These are phyloP conservation scores for Orbilia javanica DNA, from an alignment of 2,329 filamentous ascomycete species.

Conservation along the genomic window DNA sequence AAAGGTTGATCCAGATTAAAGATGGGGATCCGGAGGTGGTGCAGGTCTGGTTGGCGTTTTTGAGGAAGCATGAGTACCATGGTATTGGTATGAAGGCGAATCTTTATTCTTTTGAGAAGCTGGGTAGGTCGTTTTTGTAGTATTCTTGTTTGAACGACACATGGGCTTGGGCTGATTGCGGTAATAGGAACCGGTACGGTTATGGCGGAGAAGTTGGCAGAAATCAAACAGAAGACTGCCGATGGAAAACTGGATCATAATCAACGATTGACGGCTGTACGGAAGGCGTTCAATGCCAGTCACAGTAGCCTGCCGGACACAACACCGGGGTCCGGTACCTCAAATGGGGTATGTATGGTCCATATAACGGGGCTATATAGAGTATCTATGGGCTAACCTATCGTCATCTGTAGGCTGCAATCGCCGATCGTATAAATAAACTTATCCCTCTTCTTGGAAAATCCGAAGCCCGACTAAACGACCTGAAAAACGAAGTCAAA, in stretches of 20 bases:
- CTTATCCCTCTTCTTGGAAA: background rate
- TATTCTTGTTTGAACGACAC: background rate
- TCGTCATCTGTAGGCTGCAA: background rate
- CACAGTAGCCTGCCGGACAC: constrained; percentile 26
- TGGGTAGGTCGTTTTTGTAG: constrained; percentile 70
- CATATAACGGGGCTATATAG: background rate
- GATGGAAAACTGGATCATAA: constrained; percentile 45
- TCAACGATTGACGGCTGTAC: constrained; percentile 46
- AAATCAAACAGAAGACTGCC: constrained; percentile 33
- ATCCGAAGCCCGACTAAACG: background rate
- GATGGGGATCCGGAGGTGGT: constrained; percentile 91
- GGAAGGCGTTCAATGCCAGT: constrained; percentile 25
- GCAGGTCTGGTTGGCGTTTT: constrained; percentile 89
- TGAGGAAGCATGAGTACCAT: constrained; percentile 91
- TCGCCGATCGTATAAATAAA: constrained; percentile 3
- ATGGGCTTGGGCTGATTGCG: background rate
- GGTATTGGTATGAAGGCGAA: constrained; percentile 99
- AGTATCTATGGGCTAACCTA: background rate
- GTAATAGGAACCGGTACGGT: constrained; percentile 46
- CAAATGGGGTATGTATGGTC: background rate
- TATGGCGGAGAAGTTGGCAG: constrained; percentile 34
- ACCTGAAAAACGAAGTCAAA: constrained; percentile 9
- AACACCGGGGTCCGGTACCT: background rate
- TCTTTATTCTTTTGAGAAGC: constrained; percentile 84
- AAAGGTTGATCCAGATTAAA: constrained; percentile 89